Evolutionary conservation across 78 protist species (phyloP).

Genomic region (Dictyostelium intermedium): DNA sequence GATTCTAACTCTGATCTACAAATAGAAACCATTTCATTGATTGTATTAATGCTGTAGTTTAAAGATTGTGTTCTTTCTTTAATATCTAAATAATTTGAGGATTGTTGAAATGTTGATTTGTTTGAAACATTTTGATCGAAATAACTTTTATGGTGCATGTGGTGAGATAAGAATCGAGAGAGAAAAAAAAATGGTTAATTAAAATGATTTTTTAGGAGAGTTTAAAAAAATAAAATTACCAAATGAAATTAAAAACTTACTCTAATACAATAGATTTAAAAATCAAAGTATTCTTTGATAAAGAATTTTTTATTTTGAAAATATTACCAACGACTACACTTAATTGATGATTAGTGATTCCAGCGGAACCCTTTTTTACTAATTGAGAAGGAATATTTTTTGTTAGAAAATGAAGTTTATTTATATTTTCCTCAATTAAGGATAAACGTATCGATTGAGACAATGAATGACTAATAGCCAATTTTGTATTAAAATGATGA

Average conservation of each 20-base stretch:
- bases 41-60: background rate
- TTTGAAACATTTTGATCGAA: background rate
- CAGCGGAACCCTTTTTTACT: conserved; percentile 5
- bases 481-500: background rate
- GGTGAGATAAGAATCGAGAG: too few relatives aligned
- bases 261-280: background rate
- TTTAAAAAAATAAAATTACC: background rate
- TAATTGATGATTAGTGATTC: background rate
- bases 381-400: conserved; percentile 23
- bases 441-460: conserved; percentile 46
- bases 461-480: background rate
- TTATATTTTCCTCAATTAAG: conserved; percentile 33
- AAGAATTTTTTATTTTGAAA: conserved; percentile 19
- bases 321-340: conserved; percentile 5
- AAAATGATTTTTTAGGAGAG: too few relatives aligned
- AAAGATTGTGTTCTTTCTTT: conserved; percentile 14
- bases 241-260: background rate
- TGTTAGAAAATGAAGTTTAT: background rate
- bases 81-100: conserved; percentile 37
- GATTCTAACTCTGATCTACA: conserved; percentile 50
- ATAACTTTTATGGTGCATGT: background rate
- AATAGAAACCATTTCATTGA: conserved; percentile 4
- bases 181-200: too few relatives aligned
- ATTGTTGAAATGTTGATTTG: background rate
- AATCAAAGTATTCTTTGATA: background rate